Evolutionary conservation across 2,329 filamentous ascomycete genomes (phyloP).

Genomic region (Fusarium transvaalense): DNA sequence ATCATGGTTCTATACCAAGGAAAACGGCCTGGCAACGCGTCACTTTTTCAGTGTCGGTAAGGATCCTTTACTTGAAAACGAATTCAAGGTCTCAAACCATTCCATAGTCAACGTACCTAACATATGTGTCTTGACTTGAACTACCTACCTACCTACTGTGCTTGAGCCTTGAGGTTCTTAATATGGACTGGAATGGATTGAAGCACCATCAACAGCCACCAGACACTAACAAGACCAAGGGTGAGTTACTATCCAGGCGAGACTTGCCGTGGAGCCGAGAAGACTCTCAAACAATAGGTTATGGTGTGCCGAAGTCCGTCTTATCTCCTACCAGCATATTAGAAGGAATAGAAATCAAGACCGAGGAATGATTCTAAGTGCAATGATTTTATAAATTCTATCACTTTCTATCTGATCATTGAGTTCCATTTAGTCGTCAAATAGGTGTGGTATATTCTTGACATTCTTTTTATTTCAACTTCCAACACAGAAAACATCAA

Average conservation of each 20-base stretch:
- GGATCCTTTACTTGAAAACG: not conserved
- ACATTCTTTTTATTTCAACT: not conserved
- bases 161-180: too few relatives aligned
- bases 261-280: constrained; percentile 29
- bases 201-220: constrained; percentile 4
- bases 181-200: not conserved
- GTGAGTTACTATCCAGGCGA: constrained; percentile 2
- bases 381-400: not conserved
- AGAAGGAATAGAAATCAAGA: not conserved
- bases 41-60: not conserved
- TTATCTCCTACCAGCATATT: not conserved
- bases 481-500: not conserved
- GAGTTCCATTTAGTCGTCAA: not conserved
- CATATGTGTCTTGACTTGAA: not conserved
- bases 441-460: not conserved
- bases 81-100: not conserved
- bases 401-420: not conserved
- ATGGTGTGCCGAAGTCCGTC: constrained; percentile 4
- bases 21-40: constrained; percentile 28
- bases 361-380: not conserved
- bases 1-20: constrained; percentile 11
- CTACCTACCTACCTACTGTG: too few relatives aligned
- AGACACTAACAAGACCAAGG: constrained; percentile 7
- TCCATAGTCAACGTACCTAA: not conserved
- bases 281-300: not conserved